phyloP scores from a whole-genome alignment of 164 flowering plant species.

The Amborella trichopoda region DNA sequence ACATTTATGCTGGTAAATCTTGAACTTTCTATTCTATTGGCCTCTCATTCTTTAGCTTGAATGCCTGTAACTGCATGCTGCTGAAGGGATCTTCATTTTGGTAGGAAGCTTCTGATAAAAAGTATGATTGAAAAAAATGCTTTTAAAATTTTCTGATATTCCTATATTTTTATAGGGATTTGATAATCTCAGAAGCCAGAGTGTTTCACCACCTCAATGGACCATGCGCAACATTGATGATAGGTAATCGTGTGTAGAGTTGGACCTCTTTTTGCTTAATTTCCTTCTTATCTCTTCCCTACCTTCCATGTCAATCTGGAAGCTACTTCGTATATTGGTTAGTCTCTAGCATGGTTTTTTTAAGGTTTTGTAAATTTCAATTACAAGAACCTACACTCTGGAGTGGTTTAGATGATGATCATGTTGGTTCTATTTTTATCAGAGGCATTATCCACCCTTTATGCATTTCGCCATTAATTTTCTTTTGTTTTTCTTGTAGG shows the following conservation, averaged over 20 bases:
- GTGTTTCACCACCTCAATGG: conserved; percentile 98
- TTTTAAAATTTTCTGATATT: background rate
- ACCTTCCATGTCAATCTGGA: no score
- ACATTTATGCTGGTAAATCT: conserved; percentile 79
- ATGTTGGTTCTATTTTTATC: background rate
- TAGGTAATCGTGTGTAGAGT: conserved; percentile 41
- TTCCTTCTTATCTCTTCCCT: no score
- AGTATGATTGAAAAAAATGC: no score
- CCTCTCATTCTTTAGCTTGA: no score
- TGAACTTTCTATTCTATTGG: no score
- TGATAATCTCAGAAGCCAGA: conserved; percentile 93
- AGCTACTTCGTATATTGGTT: no score
- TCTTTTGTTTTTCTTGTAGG: conserved; percentile 29
- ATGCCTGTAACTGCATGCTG: no score
- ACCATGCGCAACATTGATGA: conserved; percentile 98
- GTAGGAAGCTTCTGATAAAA: no score
- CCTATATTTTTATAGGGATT: conserved; percentile 49
- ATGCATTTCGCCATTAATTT: background rate
- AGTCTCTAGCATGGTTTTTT: no score
- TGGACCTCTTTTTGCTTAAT: no score
- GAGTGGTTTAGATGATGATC: background rate
- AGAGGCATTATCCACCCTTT: background rate
- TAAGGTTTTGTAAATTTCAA: background rate
- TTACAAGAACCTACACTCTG: background rate
- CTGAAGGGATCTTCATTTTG: no score